Evolutionary conservation across 768 basidiomycete genomes (phyloP).

Genomic region (Rhizopogon rudus): DNA sequence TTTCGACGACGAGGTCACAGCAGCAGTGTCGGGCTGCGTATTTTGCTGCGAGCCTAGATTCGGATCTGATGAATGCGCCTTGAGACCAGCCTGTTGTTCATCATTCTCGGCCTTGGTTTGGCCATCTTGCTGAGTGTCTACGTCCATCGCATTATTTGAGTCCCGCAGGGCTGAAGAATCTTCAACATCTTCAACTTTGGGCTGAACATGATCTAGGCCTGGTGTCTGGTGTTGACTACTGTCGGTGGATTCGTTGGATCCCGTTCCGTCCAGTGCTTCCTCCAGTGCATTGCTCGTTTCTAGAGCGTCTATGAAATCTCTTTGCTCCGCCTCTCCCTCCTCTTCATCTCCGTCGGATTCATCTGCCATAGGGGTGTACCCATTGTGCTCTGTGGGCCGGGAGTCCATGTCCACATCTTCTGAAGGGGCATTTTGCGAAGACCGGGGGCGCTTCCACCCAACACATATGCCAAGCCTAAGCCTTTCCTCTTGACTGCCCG

Average conservation of each 20-base stretch:
- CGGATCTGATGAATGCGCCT: conserved; percentile 53
- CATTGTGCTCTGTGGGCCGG: conserved; percentile 4
- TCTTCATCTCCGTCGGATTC: conserved; percentile 56
- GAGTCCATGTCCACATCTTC: conserved; percentile 29
- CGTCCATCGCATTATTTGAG: conserved; percentile 28
- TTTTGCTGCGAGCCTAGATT: conserved; percentile 38
- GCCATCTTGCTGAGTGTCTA: conserved; percentile 25
- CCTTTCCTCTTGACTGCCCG: conserved; percentile 59
- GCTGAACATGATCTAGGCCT: conserved; percentile 28
- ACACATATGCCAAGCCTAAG: conserved; percentile 61
- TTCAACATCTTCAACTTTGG: conserved; percentile 55
- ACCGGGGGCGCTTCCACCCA: conserved; percentile 52
- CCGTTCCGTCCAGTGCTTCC: conserved; percentile 48
- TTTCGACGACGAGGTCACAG: conserved; percentile 28
- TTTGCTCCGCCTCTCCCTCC: conserved; percentile 51
- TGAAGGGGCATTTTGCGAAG: conserved; percentile 29
- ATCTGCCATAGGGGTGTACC: conserved; percentile 13
- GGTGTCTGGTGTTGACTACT: conserved; percentile 29
- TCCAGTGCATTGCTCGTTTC: conserved; percentile 51
- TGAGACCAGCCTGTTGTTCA: conserved; percentile 36
- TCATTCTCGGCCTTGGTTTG: conserved; percentile 22
- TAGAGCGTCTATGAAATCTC: conserved; percentile 53
- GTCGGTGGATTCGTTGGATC: conserved; percentile 29
- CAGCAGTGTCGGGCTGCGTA: conserved; percentile 29
- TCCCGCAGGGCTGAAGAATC: conserved; percentile 39